Base-by-base conservation (phyloP, 2,329 filamentous ascomycete species). In the Chalara sp. region DNA sequence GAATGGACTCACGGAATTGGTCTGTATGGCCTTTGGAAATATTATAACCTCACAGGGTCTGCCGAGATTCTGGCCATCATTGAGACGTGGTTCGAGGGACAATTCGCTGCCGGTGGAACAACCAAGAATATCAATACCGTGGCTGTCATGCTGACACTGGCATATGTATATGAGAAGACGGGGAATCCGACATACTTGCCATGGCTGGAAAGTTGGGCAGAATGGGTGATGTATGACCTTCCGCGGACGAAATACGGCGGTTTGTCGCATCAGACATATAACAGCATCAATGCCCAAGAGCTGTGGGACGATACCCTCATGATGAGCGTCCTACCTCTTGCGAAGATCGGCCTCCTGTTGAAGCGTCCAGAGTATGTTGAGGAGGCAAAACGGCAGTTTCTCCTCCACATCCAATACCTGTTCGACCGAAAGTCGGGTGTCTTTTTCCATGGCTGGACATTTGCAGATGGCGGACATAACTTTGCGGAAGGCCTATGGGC, bases 261-360 rank as follows among this genome's bases (percentile, higher is more conserved):
- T 7, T 66, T 68, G 64, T 59, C 56, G n/a, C 59, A 61, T 31
- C 54, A 56, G 53, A 61, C 59, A 48, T 66, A 90, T 59, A 68
- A 84, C 32, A 76, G 80, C 2, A 75, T 79, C 56, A 89, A 92
- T 67, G 75, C 82, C 55, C 77, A 88, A 65, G 84, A 91, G 70
- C 74, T 91, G 28, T 92, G 87, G 87, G 87, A 90, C 58, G 87
- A 92, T 65, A 92, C 87, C 5, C 74, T 92, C 43, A 91, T 92
- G 87, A 92, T 92, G 87, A 90, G 86, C 1, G 87, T 89, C 5
- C 71, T 91, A 68, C 87, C 87, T 1, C 73, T 91, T 13, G 86
- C 86, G 13, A 91, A 91, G 71, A 60, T 62, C 54, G 87, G 87
- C 1, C 76, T 83, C 50, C 72, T 89, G 4, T 75, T 92, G 3